Conservation (phyloP, 2,329 filamentous ascomycete species). For the Scytalidium sp. region DNA sequence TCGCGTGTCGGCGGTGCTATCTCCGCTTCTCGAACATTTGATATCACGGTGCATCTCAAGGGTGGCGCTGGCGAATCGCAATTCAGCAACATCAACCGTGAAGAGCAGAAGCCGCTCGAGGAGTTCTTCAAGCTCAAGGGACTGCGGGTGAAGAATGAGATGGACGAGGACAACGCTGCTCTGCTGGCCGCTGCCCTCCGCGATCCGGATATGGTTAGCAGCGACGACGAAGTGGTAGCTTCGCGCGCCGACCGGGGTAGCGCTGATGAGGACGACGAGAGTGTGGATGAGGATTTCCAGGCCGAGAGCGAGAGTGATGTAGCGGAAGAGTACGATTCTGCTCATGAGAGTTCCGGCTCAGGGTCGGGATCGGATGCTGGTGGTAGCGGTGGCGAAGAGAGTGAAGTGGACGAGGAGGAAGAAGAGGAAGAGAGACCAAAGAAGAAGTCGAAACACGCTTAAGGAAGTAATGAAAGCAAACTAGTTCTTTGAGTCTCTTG, state of each 20-base stretch:
- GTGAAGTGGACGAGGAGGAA: constrained; percentile 21
- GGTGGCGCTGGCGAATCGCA: constrained; percentile 82
- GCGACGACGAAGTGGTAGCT: constrained; percentile 76
- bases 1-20: constrained; percentile 93
- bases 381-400: constrained; percentile 53
- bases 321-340: constrained; percentile 92
- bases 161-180: constrained; percentile 76
- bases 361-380: constrained; percentile 63
- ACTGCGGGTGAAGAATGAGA: constrained; percentile 96
- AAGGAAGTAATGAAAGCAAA: not conserved
- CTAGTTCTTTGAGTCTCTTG: not conserved
- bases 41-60: constrained; percentile 93
- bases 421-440: constrained; percentile 42
- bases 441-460: constrained; percentile 40
- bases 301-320: constrained; percentile 92
- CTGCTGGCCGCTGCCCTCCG: constrained; percentile 80
- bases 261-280: constrained; percentile 94
- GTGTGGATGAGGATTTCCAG: constrained; percentile 92
- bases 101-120: constrained; percentile 95
- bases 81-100: constrained; percentile 98
- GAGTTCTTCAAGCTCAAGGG: constrained; percentile 96
- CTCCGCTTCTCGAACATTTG: constrained; percentile 91
- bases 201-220: constrained; percentile 69
- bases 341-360: constrained; percentile 79
- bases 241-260: constrained; percentile 76